Evolutionary conservation across 495 filamentous ascomycete species (phyloP).

Genomic region (Lasiosphaeria ovina): DNA sequence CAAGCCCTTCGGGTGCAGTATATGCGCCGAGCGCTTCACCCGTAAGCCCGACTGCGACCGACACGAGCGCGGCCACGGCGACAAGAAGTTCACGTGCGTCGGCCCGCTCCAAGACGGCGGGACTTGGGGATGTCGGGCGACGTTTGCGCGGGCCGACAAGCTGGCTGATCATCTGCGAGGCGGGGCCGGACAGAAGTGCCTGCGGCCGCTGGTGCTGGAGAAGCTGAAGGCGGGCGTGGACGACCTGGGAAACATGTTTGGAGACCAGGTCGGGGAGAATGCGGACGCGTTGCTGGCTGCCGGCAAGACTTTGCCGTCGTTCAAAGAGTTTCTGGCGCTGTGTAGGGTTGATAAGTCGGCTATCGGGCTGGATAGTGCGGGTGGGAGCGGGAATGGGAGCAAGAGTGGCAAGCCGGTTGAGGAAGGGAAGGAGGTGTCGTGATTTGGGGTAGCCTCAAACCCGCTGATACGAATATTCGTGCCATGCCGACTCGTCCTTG

Average conservation of each 20-base stretch:
- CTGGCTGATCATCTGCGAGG: slow-evolving; percentile 27
- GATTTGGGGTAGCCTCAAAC: too few species aligned
- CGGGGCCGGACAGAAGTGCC: slow-evolving; percentile 30
- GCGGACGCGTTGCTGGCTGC: slow-evolving; percentile 2
- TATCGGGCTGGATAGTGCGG: too few species aligned
- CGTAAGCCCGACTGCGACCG: slow-evolving; percentile 39
- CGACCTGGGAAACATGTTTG: not conserved
- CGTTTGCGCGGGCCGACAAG: slow-evolving; percentile 29
- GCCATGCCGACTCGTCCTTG: too few species aligned
- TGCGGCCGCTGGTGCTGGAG: slow-evolving; percentile 16
- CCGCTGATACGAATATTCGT: too few species aligned
- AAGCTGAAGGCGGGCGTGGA: not conserved
- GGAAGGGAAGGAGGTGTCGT: too few species aligned
- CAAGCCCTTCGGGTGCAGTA: slow-evolving; percentile 42
- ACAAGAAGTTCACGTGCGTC: slow-evolving; percentile 38
- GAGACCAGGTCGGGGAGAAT: slow-evolving; percentile 3
- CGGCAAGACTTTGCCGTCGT: slow-evolving; percentile 2
- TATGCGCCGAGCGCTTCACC: not conserved
- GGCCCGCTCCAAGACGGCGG: slow-evolving; percentile 21
- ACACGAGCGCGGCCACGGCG: slow-evolving; percentile 43
- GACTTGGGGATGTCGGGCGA: slow-evolving; percentile 24
- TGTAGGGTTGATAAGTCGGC: not conserved
- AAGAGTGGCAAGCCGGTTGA: too few species aligned
- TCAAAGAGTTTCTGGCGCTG: not conserved
- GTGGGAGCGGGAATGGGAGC: too few species aligned